These are phyloP conservation scores for Rosa persica DNA, from an alignment of 306 rosid species.

Conservation along the genomic window DNA sequence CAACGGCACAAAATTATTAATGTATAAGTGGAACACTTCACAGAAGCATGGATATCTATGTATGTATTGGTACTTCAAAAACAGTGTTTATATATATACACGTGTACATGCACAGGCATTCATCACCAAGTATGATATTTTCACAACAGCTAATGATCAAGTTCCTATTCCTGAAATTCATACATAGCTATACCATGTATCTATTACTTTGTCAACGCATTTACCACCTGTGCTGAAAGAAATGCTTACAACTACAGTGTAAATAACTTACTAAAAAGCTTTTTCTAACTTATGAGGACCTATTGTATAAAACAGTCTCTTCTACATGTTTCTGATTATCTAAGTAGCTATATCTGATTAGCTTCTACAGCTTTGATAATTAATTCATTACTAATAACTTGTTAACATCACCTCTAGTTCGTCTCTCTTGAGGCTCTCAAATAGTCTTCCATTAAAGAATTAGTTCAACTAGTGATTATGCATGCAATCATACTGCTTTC, in stretches of 20 bases:
- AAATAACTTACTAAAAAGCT: not conserved
- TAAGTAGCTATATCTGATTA: not conserved
- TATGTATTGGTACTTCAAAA: not conserved
- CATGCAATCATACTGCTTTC: not conserved
- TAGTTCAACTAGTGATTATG: not conserved
- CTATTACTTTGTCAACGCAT: not conserved
- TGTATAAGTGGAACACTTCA: not conserved
- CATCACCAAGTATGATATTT: not conserved
- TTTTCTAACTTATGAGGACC: not conserved
- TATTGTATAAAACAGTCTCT: not conserved
- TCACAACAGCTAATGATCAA: not conserved
- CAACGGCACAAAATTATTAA: not conserved
- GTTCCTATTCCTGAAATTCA: not conserved
- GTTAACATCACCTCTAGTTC: not conserved
- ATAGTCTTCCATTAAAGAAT: not conserved
- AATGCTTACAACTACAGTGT: not conserved
- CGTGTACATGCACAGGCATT: not conserved
- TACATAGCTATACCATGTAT: not conserved
- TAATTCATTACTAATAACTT: not conserved
- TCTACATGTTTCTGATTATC: not conserved
- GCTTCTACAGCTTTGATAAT: not conserved
- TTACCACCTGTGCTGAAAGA: not conserved
- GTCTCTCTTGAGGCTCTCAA: not conserved
- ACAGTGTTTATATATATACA: not conserved
- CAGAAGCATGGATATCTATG: not conserved